A percentile compares a stretch with the other conserved stretches of the same genome.
Conservation (phyloP, 495 filamentous ascomycete genomes). For the Podospora didyma region DNA sequence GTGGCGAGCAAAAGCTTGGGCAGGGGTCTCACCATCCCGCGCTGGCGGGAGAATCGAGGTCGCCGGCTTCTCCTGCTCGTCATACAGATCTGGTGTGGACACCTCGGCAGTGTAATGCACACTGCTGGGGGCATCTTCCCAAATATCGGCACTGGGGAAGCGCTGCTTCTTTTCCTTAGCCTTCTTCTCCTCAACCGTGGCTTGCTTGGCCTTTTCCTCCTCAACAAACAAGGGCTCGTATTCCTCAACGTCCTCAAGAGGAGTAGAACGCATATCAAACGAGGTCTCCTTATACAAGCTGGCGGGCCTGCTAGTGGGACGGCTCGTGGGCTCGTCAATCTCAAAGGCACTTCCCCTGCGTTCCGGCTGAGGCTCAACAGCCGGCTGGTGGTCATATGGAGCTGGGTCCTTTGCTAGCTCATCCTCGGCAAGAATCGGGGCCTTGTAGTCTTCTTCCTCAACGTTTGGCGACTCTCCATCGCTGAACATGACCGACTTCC, state of each 20-base stretch:
- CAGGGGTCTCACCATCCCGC: constrained; percentile 43
- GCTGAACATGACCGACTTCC: constrained; percentile 58
- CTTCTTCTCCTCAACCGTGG: constrained; percentile 41
- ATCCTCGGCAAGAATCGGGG: constrained; percentile 89
- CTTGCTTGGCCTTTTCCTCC: constrained; percentile 48
- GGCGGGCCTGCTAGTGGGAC: constrained; percentile 67
- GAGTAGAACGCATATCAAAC: constrained; percentile 55
- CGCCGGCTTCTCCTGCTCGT: constrained; percentile 53
- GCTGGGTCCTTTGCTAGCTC: constrained; percentile 77
- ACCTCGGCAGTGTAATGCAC: constrained; percentile 80
- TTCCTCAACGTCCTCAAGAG: constrained; percentile 85
- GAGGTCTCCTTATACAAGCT: constrained; percentile 47
- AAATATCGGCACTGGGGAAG: constrained; percentile 92
- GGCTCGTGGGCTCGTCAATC: constrained; percentile 51
- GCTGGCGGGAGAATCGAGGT: constrained; percentile 23
- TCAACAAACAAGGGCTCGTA: constrained; percentile 95
- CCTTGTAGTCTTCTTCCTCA: constrained; percentile 49
- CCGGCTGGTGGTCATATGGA: constrained; percentile 51
- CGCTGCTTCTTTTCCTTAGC: constrained; percentile 62
- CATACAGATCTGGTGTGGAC: constrained; percentile 65
- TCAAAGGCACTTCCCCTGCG: constrained; percentile 53
- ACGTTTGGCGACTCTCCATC: constrained; percentile 38
- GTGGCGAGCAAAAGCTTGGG: constrained; percentile 49
- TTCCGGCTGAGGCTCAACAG: constrained; percentile 65
- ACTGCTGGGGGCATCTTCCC: constrained; percentile 94